Conservation (phyloP, 768 basidiomycete genomes). For the Ramaria sp. region DNA sequence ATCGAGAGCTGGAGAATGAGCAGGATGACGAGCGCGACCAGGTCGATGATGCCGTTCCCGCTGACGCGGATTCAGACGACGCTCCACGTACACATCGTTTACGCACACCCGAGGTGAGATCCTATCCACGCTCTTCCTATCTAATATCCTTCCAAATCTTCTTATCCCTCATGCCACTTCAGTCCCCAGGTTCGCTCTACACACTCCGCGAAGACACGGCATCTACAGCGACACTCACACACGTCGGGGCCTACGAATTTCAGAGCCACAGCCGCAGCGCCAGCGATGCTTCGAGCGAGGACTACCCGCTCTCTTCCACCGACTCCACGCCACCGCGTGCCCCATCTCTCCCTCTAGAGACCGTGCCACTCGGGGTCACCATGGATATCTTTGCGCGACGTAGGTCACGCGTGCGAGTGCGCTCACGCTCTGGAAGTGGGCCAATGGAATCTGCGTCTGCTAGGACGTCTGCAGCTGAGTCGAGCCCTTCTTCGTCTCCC, state of each 20-base stretch:
- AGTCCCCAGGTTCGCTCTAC: background rate
- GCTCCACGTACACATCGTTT: background rate
- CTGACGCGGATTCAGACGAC: background rate
- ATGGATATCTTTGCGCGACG: no score
- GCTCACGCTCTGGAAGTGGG: no score
- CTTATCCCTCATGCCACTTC: background rate
- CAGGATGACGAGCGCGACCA: background rate
- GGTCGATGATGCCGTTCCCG: background rate
- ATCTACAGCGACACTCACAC: background rate
- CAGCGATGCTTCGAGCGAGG: background rate
- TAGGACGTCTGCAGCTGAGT: no score
- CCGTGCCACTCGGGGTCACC: no score
- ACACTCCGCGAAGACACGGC: background rate
- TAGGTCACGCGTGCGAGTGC: no score
- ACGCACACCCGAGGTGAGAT: background rate
- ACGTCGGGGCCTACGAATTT: no score
- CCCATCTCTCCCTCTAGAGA: background rate
- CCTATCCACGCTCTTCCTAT: background rate
- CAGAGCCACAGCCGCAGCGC: background rate
- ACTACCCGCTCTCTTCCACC: background rate
- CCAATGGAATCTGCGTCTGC: no score
- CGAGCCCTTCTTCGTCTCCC: background rate
- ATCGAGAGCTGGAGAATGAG: background rate
- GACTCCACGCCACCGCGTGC: background rate
- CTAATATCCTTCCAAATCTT: no score